A percentile compares a stretch with the other conserved stretches of the same genome.
Evolutionary conservation across 768 basidiomycete species (phyloP).

Genomic region (Trametes sanguinea): DNA sequence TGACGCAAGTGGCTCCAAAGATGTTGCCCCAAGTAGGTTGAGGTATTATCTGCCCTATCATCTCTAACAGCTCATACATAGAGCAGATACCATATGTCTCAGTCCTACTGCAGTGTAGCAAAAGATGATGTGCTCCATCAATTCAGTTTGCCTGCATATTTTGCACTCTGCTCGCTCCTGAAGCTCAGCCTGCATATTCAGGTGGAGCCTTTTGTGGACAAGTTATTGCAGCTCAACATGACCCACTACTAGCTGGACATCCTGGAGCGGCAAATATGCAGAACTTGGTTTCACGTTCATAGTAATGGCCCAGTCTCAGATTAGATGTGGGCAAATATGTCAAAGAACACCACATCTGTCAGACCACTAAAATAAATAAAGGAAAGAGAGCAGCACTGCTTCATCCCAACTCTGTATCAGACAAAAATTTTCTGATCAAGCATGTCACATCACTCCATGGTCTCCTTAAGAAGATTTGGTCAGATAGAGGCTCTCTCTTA

Average conservation of each 20-base stretch:
- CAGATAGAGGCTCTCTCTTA: constrained; percentile 30
- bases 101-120: too few species aligned
- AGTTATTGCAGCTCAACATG: constrained; percentile 27
- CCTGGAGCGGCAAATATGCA: constrained; percentile 30
- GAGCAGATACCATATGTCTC: too few species aligned
- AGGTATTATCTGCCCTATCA: too few species aligned
- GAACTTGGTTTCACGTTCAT: constrained; percentile 27
- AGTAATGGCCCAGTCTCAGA: constrained; percentile 35
- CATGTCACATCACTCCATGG: constrained; percentile 22
- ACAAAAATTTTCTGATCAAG: constrained; percentile 16
- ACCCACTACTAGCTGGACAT: constrained; percentile 31
- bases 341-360: constrained; percentile 30
- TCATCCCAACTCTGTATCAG: constrained; percentile 20
- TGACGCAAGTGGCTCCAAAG: too few species aligned
- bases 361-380: constrained; percentile 29
- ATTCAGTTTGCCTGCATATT: too few species aligned
- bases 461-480: constrained; percentile 8
- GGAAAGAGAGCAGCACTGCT: constrained; percentile 13
- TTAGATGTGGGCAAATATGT: constrained; percentile 28
- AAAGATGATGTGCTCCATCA: too few species aligned
- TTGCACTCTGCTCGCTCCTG: too few species aligned
- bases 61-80: too few species aligned
- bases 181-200: too few species aligned
- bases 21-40: too few species aligned
- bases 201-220: neutral